Conservation (phyloP, 2,329 filamentous ascomycete genomes). For the Xylariaceae sp. region DNA sequence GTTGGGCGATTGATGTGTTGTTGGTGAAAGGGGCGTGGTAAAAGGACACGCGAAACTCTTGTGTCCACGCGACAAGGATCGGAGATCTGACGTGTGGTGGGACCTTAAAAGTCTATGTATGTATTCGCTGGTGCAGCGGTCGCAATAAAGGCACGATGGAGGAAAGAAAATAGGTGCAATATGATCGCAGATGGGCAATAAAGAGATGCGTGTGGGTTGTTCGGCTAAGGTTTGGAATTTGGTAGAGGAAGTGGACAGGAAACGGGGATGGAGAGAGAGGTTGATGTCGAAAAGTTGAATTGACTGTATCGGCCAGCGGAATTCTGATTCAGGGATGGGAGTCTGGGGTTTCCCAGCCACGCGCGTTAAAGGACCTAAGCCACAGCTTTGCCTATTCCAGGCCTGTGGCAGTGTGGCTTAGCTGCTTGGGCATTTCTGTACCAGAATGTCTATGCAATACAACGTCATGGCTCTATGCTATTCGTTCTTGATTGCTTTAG, state of each 20-base stretch:
- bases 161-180: slow-evolving; percentile 14
- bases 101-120: slow-evolving; percentile 6
- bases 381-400: slow-evolving; percentile 16
- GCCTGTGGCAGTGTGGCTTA: neutral
- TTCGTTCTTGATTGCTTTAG: slow-evolving; percentile 9
- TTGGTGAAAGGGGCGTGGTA: slow-evolving; percentile 15
- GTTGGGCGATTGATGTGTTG: slow-evolving; percentile 28
- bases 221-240: slow-evolving; percentile 8
- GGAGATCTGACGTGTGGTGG: slow-evolving; percentile 39
- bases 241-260: slow-evolving; percentile 18
- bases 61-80: slow-evolving; percentile 41
- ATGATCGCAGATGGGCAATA: slow-evolving; percentile 26
- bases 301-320: slow-evolving; percentile 32
- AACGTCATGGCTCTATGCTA: slow-evolving; percentile 22
- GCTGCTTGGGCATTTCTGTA: neutral
- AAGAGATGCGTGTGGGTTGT: slow-evolving; percentile 15
- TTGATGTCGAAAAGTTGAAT: slow-evolving; percentile 37
- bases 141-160: slow-evolving; percentile 11
- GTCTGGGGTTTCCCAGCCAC: slow-evolving; percentile 22
- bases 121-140: slow-evolving; percentile 15
- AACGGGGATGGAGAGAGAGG: slow-evolving; percentile 32
- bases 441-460: slow-evolving; percentile 16
- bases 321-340: slow-evolving; percentile 33
- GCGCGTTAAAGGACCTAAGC: slow-evolving; percentile 6
- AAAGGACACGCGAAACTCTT: slow-evolving; percentile 37